phyloP scores from a whole-genome alignment of 2,329 filamentous ascomycete species.

The Ophiostoma fasciatum region DNA sequence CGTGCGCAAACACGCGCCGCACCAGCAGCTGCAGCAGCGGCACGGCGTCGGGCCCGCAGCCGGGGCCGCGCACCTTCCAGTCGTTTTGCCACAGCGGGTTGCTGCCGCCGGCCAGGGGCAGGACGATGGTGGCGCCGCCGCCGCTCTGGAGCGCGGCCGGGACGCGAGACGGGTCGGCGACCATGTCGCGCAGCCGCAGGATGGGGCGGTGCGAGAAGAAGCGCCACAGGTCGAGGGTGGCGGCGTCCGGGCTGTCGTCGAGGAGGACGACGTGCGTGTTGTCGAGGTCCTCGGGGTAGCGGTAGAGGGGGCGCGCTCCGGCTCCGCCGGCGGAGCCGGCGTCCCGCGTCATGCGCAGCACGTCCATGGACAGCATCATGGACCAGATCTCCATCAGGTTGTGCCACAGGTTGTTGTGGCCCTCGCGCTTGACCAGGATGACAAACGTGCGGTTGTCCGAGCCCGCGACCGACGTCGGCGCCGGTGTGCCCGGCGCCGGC shows the following conservation, averaged over 20 bases:
- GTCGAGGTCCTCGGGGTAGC: slow-evolving; percentile 5
- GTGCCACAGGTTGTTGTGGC: slow-evolving; percentile 10
- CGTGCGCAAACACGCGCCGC: slow-evolving; percentile 18
- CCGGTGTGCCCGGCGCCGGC: background rate
- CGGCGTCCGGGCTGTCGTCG: slow-evolving; percentile 20
- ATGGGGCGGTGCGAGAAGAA: slow-evolving; percentile 19
- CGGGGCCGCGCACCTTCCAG: slow-evolving; percentile 19
- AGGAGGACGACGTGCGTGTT: slow-evolving; percentile 18
- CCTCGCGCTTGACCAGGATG: slow-evolving; percentile 11
- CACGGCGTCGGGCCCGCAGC: slow-evolving; percentile 16
- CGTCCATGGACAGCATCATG: slow-evolving; percentile 10
- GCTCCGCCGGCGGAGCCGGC: background rate
- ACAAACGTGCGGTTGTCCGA: background rate
- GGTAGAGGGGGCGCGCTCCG: slow-evolving; percentile 1
- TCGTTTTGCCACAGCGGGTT: slow-evolving; percentile 29
- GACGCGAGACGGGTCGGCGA: too few relatives aligned
- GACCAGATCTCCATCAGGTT: slow-evolving; percentile 12
- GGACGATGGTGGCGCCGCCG: slow-evolving; percentile 17
- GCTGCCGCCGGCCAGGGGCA: slow-evolving; percentile 24
- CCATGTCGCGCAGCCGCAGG: slow-evolving; percentile 16
- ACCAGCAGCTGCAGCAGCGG: slow-evolving; percentile 21
- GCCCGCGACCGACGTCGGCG: too few relatives aligned
- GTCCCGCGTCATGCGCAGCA: slow-evolving; percentile 9
- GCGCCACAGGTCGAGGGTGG: slow-evolving; percentile 24
- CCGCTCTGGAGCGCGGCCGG: slow-evolving; percentile 2